Base-by-base conservation (phyloP, 257 asterid genomes). In the Penstemon davidsonii region DNA sequence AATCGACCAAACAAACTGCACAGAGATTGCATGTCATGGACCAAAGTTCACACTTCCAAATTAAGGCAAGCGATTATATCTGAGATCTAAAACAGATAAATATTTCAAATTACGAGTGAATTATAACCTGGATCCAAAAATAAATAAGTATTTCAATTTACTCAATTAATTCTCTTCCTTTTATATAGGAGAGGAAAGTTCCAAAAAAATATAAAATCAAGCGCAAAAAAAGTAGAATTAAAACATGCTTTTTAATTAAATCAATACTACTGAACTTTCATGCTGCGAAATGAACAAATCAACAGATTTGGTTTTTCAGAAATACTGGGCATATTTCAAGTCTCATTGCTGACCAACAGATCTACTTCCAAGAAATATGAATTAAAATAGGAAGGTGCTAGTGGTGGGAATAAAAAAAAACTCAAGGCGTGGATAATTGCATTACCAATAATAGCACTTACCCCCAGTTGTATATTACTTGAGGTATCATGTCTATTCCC, bases 401-500 rank as follows among this genome's bases (percentile, higher is more conserved):
- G 41, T 8, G 59, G 39, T 50, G 72, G 64, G 18, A 45, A 42
- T 62, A 61, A 64, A 45, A 7, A 12, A 0, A 45, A 59, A 60
- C 36, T 7, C 1, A 60, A 43, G 44, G 58, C 19, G 41, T 39
- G 55, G 5, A 4, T 41, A 62, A 41, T 10, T 55, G 75, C 67
- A 53, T 12, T 49, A 9, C 45, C 50, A 49, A 58, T 55, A 72
- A 57, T 58, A 54, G 53, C 66, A 82, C 96, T 82, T 69, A 94
- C 99, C 95, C 96, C 96, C 96, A 86, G 81, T 86, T 91, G 84
- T 87, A 94, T 54, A 94, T 86, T 55, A 94, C 96, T 82, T 94
- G 99, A 65, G 99, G 96, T 68, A 94, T 87, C 99, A 94, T 88
- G 84, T 91, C 92, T 63, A 94, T 83, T 76, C 96, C 99, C 47